These are phyloP conservation scores for Anethum foeniculum DNA, from an alignment of 140 eudicot genomes.

Conservation along the genomic window DNA sequence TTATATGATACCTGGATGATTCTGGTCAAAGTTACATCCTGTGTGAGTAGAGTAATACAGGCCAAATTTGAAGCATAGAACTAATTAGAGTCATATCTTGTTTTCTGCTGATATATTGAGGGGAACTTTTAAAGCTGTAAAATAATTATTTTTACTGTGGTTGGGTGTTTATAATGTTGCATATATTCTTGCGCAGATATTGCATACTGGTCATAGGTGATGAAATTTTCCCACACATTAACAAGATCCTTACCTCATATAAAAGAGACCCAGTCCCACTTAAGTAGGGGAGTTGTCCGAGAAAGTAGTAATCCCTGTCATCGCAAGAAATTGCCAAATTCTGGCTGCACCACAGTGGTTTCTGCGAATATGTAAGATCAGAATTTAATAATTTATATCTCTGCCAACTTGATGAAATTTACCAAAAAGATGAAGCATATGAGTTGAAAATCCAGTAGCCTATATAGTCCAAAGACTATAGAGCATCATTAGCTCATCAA, in stretches of 20 bases:
- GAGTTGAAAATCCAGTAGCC: background rate
- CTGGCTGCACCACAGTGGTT: conserved; percentile 82
- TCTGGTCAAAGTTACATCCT: background rate
- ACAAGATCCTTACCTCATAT: conserved; percentile 51
- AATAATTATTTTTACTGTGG: background rate
- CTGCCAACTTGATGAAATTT: conserved; percentile 13
- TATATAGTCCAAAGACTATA: background rate
- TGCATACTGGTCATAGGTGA: background rate
- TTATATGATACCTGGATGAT: background rate
- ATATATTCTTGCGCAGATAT: background rate
- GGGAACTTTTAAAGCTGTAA: background rate
- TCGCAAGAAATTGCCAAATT: conserved; percentile 42
- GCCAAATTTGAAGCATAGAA: background rate
- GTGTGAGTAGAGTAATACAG: background rate
- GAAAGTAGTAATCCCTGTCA: conserved; percentile 72
- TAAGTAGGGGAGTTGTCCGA: conserved; percentile 87
- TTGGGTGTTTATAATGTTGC: background rate
- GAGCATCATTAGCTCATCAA: background rate
- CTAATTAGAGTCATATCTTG: background rate
- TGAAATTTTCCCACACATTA: background rate
- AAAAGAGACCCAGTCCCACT: conserved; percentile 67
- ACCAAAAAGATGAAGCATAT: conserved; percentile 4
- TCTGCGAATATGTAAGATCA: conserved; percentile 32
- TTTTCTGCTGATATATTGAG: background rate
- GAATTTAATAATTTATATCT: background rate